Conservation (phyloP, 805 yeast species). For the Wickerhamomyces sydowiorum region DNA sequence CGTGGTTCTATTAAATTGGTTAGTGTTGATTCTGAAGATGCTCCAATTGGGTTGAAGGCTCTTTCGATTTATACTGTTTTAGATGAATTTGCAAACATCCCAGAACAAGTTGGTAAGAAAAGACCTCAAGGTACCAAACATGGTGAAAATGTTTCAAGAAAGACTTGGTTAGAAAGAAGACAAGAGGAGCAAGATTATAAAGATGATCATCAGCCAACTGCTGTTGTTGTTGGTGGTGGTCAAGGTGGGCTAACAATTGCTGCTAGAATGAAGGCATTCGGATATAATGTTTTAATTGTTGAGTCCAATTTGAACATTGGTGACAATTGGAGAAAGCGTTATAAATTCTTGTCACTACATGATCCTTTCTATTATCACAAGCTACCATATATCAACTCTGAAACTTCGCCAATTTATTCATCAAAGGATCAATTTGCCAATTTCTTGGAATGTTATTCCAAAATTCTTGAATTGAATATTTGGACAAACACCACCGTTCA, state of each 20-base stretch:
- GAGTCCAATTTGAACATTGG: slow-evolving; percentile 34
- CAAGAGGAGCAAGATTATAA: slow-evolving; percentile 23
- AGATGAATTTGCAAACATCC: slow-evolving; percentile 27
- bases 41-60: slow-evolving; percentile 28
- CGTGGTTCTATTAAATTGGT: slow-evolving; percentile 27
- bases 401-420: slow-evolving; percentile 35
- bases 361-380: slow-evolving; percentile 41
- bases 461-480: slow-evolving; percentile 33
- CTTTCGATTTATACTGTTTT: slow-evolving; percentile 28
- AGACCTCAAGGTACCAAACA: slow-evolving; percentile 33
- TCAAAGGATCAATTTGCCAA: slow-evolving; percentile 40
- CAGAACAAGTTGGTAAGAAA: slow-evolving; percentile 26
- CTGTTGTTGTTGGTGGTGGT: slow-evolving; percentile 41
- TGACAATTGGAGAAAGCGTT: slow-evolving; percentile 42
- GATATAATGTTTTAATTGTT: slow-evolving; percentile 33
- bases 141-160: slow-evolving; percentile 32
- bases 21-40: slow-evolving; percentile 22
- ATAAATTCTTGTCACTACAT: slow-evolving; percentile 38
- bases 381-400: slow-evolving; percentile 34
- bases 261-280: slow-evolving; percentile 36
- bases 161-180: slow-evolving; percentile 34
- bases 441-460: slow-evolving; percentile 37
- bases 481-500: slow-evolving; percentile 28
- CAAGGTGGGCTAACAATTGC: slow-evolving; percentile 39
- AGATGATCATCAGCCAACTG: slow-evolving; percentile 33